Percentiles rank a stretch among this genome's conserved stretches.
phyloP scores from a whole-genome alignment of 2,329 filamentous ascomycete genomes.

The Gaeumannomyces sp. region DNA sequence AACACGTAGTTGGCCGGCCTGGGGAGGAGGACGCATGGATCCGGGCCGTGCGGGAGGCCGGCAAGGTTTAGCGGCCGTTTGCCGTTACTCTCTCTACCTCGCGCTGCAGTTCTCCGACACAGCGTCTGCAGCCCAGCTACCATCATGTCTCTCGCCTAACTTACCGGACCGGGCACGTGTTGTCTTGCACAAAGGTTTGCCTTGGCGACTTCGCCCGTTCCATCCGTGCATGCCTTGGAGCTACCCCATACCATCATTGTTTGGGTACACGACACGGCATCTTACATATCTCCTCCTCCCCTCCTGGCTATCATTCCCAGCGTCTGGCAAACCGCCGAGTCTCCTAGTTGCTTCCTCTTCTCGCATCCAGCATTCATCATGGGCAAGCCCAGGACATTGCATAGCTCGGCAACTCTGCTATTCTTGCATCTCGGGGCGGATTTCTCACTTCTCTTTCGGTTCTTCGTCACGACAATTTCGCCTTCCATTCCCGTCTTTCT shows the following conservation, averaged over 20 bases:
- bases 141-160: not conserved
- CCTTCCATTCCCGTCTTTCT: not conserved
- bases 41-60: constrained; percentile 31
- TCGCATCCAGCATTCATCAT: not conserved
- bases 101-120: not conserved
- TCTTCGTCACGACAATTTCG: not conserved
- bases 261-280: not conserved
- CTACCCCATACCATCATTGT: not conserved
- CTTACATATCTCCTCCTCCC: not conserved
- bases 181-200: not conserved
- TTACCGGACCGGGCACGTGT: not conserved
- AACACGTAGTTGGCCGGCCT: constrained; percentile 30
- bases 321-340: not conserved
- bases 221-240: not conserved
- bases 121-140: not conserved
- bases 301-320: not conserved
- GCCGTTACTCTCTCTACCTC: not conserved
- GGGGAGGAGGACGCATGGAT: constrained; percentile 46
- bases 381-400: not conserved
- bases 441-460: not conserved
- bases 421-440: not conserved
- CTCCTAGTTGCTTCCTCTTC: not conserved
- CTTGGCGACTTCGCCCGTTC: no score
- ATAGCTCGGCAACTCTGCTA: not conserved
- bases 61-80: constrained; percentile 24